Evolutionary conservation across 2,329 filamentous ascomycete species (phyloP).

Genomic region (Metarhizium humberi): DNA sequence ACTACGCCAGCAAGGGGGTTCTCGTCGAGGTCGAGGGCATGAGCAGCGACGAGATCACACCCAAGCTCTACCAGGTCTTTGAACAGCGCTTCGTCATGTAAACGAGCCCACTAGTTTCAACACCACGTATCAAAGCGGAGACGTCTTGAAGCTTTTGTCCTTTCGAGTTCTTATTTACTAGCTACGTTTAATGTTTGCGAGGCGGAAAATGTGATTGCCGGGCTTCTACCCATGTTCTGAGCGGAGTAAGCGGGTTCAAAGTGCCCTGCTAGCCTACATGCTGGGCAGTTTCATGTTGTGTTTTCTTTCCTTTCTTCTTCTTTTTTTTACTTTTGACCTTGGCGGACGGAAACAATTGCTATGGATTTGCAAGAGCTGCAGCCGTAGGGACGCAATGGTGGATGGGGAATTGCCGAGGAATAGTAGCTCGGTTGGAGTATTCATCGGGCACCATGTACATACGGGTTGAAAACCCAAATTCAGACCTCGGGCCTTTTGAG

Average conservation of each 20-base stretch:
- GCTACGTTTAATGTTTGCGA: not conserved
- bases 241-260: not conserved
- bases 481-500: not conserved
- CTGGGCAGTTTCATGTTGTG: no score
- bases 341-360: not conserved
- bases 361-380: conserved; percentile 6
- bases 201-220: not conserved
- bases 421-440: not conserved
- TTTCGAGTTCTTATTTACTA: not conserved
- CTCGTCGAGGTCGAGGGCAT: conserved; percentile 81
- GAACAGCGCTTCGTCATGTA: conserved; percentile 55
- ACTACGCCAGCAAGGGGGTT: conserved; percentile 78
- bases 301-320: no score
- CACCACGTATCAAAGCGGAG: not conserved
- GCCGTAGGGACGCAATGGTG: not conserved
- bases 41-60: conserved; percentile 90
- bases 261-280: not conserved
- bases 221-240: no score
- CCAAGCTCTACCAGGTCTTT: conserved; percentile 79
- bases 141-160: not conserved
- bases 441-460: not conserved
- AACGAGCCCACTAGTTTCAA: not conserved
- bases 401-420: not conserved
- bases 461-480: not conserved
- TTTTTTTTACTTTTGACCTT: not conserved